Evolutionary conservation across 176 grass and related monocot species (phyloP).

Genomic region (Avena atlantica): DNA sequence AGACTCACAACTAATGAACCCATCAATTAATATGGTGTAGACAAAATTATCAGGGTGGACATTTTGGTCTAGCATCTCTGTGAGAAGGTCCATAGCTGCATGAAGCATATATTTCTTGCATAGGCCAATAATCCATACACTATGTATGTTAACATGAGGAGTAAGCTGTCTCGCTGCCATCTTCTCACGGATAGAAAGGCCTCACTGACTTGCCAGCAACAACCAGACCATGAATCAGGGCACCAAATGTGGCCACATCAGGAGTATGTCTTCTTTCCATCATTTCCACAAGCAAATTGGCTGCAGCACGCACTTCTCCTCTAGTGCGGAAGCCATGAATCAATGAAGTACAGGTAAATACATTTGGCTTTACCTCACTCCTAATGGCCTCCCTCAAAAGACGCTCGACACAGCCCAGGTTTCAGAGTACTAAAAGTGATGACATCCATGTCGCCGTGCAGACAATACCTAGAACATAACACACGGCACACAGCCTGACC

Average conservation of each 20-base stretch:
- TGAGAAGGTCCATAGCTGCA: slow-evolving; percentile 66
- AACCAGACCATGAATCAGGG: slow-evolving; percentile 75
- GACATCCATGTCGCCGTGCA: too few relatives aligned
- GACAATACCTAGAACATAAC: too few relatives aligned
- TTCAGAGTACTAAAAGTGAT: too few relatives aligned
- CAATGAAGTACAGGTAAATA: too few relatives aligned
- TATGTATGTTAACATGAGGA: slow-evolving; percentile 72
- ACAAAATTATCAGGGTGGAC: slow-evolving; percentile 70
- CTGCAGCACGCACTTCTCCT: too few relatives aligned
- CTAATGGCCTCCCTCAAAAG: too few relatives aligned
- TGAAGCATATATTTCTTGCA: slow-evolving; percentile 84
- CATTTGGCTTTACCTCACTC: too few relatives aligned
- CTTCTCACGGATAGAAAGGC: slow-evolving; percentile 65
- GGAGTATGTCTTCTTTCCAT: slow-evolving; percentile 57
- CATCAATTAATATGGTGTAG: slow-evolving; percentile 74
- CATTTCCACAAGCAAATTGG: slow-evolving; percentile 34
- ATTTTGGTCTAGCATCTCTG: slow-evolving; percentile 55
- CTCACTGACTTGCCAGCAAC: slow-evolving; percentile 51
- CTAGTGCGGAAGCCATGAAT: too few relatives aligned
- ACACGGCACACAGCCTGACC: too few relatives aligned
- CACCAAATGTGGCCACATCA: slow-evolving; percentile 69
- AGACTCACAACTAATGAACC: slow-evolving; percentile 78
- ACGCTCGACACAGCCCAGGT: too few relatives aligned
- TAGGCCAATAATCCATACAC: slow-evolving; percentile 69
- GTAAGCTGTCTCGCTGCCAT: slow-evolving; percentile 62